Evolutionary conservation across 768 basidiomycete species (phyloP).

Genomic region (Mycena capillaripes): DNA sequence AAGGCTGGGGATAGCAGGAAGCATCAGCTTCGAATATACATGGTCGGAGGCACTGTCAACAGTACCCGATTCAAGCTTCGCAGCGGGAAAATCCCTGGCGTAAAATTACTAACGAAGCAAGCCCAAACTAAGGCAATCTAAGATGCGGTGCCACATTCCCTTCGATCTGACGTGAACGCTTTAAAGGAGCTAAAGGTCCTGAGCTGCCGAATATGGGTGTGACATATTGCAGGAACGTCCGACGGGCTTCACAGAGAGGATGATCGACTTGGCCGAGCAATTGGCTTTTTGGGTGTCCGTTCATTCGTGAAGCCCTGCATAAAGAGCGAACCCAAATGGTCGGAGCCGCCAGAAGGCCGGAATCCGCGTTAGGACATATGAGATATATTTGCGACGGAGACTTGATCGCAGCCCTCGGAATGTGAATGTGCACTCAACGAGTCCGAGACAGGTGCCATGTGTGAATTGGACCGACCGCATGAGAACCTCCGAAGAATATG

Average conservation of each 20-base stretch:
- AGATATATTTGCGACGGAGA: slow-evolving; percentile 28
- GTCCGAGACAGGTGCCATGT: slow-evolving; percentile 19
- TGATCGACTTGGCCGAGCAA: slow-evolving; percentile 1
- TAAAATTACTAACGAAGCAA: slow-evolving; percentile 20
- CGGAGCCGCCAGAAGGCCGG: slow-evolving; percentile 30
- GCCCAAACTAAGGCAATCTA: slow-evolving; percentile 29
- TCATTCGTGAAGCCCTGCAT: background rate
- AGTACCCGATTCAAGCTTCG: slow-evolving; percentile 22
- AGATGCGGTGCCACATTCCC: slow-evolving; percentile 29
- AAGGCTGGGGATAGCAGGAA: slow-evolving; percentile 28
- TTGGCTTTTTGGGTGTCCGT: slow-evolving; percentile 29
- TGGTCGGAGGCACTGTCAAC: slow-evolving; percentile 19
- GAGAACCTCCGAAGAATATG: background rate
- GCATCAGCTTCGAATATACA: slow-evolving; percentile 29
- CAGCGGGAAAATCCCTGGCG: slow-evolving; percentile 29
- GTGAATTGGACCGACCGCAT: background rate
- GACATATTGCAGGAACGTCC: slow-evolving; percentile 23
- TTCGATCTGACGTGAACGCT: slow-evolving; percentile 16
- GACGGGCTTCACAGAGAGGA: slow-evolving; percentile 26
- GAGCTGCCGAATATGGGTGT: slow-evolving; percentile 14
- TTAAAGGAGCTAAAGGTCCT: slow-evolving; percentile 6
- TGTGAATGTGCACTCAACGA: background rate
- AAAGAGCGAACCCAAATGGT: background rate
- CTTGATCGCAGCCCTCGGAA: slow-evolving; percentile 13
- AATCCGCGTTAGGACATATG: slow-evolving; percentile 33